Base-by-base conservation (phyloP, 2,329 filamentous ascomycete genomes). In the Botryotinia convoluta region DNA sequence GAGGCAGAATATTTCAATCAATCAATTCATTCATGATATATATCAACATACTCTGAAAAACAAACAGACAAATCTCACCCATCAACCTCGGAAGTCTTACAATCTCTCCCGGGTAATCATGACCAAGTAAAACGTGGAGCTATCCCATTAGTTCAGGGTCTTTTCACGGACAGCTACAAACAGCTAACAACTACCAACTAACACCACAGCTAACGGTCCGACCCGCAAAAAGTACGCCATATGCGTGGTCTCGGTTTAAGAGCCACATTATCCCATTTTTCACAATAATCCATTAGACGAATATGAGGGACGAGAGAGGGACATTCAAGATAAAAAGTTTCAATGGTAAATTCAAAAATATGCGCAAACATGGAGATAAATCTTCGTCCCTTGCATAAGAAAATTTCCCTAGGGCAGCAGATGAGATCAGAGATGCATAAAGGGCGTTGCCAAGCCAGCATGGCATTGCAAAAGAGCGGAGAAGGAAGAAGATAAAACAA, bases 391-490 rank as follows among this genome's bases (percentile, higher is more conserved):
- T 67, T 67, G 35, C 64, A 67, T 62, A 26, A 39, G 44, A 8
- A 22, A 37, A n/a, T 45, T 67, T 10, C 63, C 12, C 32, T 42
- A 68, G 9, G 48, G 48, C 64, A 54, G 45, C 14, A 68, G 16
- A 69, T 69, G 65, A 57, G 48, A 51, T 51, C 48, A 51, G 48
- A 51, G 26, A 57, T 54, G 65, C 65, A 68, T 26, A 16, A 68
- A 42, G 26, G 37, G 14, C 65, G 48, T 42, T 42, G 48, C 48
- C 65, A 57, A 69, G 65, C 65, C 48, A 32, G 26, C 37, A 57
- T 57, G 18, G n/a, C 37, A 57, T 57, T 42, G 35, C 65, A 57
- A 37, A 20, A 54, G 35, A 39, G 35, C 22, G 45, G 48, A 54
- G 45, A 68, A 18, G 5, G 4, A 29, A 20, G 26, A 39, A 12